These are phyloP conservation scores for Xylariaceae sp. DNA, from an alignment of 2,329 filamentous ascomycete species.

Conservation along the genomic window DNA sequence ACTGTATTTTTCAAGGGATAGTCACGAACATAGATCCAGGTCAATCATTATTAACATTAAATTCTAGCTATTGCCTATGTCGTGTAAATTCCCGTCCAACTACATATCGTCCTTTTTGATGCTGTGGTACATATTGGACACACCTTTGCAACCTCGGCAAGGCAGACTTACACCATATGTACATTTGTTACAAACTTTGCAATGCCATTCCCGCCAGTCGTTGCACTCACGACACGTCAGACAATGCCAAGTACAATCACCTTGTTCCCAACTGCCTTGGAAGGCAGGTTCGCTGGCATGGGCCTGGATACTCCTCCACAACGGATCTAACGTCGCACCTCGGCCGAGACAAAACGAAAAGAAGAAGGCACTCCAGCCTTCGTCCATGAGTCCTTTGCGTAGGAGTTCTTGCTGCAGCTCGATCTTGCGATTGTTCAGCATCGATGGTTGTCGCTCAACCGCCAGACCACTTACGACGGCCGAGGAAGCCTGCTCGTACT, in stretches of 20 bases:
- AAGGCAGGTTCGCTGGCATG: neutral
- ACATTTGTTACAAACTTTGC: conserved; percentile 3
- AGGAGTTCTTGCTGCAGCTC: neutral
- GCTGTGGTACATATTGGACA: conserved; percentile 2
- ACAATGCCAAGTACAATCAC: conserved; percentile 2
- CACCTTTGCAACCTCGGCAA: conserved; percentile 2
- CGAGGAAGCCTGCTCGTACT: neutral
- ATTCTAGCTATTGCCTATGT: too few relatives aligned
- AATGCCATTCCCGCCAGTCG: conserved; percentile 7
- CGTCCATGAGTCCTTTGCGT: neutral
- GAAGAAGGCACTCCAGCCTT: neutral
- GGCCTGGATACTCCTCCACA: neutral
- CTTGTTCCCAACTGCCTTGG: neutral
- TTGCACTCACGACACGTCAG: conserved; percentile 1
- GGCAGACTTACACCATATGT: conserved; percentile 2
- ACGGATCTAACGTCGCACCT: too few relatives aligned
- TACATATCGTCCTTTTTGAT: neutral
- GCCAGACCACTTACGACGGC: neutral
- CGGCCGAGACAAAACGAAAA: neutral
- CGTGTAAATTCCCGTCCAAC: neutral
- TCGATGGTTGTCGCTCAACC: too few relatives aligned
- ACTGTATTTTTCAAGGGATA: too few relatives aligned
- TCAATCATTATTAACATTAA: too few relatives aligned
- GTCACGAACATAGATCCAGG: too few relatives aligned
- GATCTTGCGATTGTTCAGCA: neutral